These are phyloP conservation scores for Lepidium aucheri DNA, from an alignment of 345 rosid genomes.

Conservation along the genomic window DNA sequence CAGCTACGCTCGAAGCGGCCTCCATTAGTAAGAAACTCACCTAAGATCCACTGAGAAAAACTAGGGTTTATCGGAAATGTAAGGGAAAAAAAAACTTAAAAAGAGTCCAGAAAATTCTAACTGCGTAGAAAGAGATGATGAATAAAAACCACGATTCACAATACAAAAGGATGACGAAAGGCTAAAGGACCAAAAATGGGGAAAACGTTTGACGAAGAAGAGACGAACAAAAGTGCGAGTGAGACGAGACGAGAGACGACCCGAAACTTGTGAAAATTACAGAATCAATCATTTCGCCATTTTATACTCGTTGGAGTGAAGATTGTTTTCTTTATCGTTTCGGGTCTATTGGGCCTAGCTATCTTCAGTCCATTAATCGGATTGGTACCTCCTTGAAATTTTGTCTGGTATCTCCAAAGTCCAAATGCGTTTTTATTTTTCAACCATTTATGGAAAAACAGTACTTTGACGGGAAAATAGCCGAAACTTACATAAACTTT, in stretches of 20 bases:
- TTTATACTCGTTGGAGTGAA: neutral
- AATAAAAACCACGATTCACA: neutral
- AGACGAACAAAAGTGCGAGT: neutral
- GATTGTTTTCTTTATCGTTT: neutral
- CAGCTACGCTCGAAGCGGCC: constrained; percentile 55
- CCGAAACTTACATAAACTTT: too few relatives aligned
- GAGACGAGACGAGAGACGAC: constrained; percentile 17
- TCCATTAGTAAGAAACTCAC: constrained; percentile 46
- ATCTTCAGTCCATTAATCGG: neutral
- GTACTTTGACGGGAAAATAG: too few relatives aligned
- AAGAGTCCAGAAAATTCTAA: constrained; percentile 31
- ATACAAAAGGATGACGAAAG: neutral
- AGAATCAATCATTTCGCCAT: constrained; percentile 16
- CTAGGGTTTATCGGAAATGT: constrained; percentile 25
- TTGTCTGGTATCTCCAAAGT: too few relatives aligned
- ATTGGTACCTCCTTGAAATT: neutral
- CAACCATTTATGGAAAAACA: too few relatives aligned
- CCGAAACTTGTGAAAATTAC: neutral
- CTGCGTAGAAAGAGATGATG: neutral
- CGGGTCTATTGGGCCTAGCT: neutral
- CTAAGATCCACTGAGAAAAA: constrained; percentile 4
- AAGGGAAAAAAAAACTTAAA: constrained; percentile 10
- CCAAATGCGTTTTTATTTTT: too few relatives aligned
- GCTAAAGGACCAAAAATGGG: constrained; percentile 8
- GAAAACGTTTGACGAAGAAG: constrained; percentile 16